Conservation (phyloP, 169 alveolate genomes). For the Eimeria brunetti region DNA sequence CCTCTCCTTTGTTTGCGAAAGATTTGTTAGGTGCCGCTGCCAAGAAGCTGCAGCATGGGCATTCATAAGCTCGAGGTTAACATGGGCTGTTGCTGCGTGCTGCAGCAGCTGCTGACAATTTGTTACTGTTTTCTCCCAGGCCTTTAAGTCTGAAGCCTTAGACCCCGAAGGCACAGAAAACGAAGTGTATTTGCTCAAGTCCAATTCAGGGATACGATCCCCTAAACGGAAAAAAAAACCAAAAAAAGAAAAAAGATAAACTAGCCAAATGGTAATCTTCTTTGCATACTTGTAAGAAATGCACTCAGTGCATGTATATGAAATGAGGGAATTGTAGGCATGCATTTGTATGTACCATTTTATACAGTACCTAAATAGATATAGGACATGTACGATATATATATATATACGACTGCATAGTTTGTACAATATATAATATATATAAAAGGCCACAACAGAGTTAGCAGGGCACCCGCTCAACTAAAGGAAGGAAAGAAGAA, state of each 20-base stretch:
- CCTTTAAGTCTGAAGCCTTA: conserved; percentile 34
- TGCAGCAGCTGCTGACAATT: conserved; percentile 30
- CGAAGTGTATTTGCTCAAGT: not conserved
- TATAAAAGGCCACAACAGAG: no score
- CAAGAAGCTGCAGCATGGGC: conserved; percentile 31
- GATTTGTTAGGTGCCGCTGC: conserved; percentile 28
- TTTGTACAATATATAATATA: not conserved
- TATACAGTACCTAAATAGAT: no score
- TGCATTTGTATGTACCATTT: no score
- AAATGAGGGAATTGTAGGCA: no score
- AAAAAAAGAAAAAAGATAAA: not conserved
- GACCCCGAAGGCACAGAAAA: conserved; percentile 25
- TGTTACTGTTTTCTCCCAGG: conserved; percentile 37
- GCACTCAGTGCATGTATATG: no score
- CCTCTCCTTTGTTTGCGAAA: conserved; percentile 22
- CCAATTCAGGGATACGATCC: conserved; percentile 45
- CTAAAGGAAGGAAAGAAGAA: no score
- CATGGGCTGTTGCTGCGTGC: conserved; percentile 51
- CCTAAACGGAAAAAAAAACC: not conserved
- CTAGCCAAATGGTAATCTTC: not conserved
- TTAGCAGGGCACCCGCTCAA: no score
- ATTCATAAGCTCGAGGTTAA: conserved; percentile 49
- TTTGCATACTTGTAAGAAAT: not conserved
- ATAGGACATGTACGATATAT: no score
- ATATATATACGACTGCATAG: not conserved